Percentiles rank a stretch among this genome's conserved stretches.
Evolutionary conservation across 345 rosid species (phyloP).

Genomic region (Camelina neglecta): DNA sequence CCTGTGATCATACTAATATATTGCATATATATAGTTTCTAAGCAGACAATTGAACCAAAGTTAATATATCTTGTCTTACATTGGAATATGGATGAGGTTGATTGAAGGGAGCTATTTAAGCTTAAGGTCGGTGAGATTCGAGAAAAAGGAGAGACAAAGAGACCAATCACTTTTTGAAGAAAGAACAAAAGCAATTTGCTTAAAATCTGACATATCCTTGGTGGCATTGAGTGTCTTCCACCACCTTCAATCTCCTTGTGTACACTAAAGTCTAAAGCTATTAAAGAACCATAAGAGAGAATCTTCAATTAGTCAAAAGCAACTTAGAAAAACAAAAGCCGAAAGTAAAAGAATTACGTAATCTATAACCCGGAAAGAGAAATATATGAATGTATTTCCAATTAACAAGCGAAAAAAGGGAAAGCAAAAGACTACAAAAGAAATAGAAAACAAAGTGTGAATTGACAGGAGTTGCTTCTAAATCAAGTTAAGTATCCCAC

Average conservation of each 20-base stretch:
- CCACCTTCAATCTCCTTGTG: slow-evolving; percentile 28
- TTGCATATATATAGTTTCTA: neutral
- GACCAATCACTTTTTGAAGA: slow-evolving; percentile 40
- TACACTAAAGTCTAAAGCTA: slow-evolving; percentile 19
- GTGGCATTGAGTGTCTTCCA: slow-evolving; percentile 37
- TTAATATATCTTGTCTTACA: neutral
- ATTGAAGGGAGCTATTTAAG: slow-evolving; percentile 16
- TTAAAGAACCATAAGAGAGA: slow-evolving; percentile 31
- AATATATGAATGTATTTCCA: slow-evolving; percentile 26
- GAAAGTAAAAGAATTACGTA: slow-evolving; percentile 36
- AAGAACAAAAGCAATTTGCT: slow-evolving; percentile 36
- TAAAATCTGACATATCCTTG: slow-evolving; percentile 34
- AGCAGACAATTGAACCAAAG: neutral
- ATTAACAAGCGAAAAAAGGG: slow-evolving; percentile 6
- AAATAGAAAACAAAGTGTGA: slow-evolving; percentile 36
- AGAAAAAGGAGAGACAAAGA: slow-evolving; percentile 39
- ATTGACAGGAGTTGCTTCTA: slow-evolving; percentile 44
- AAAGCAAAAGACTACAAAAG: slow-evolving; percentile 34
- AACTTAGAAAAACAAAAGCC: slow-evolving; percentile 35
- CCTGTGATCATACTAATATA: neutral
- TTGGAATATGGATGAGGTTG: slow-evolving; percentile 30
- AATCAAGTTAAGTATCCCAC: slow-evolving; percentile 34
- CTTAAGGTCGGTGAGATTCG: slow-evolving; percentile 44
- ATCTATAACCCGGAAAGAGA: slow-evolving; percentile 30
- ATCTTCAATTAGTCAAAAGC: slow-evolving; percentile 45